Evolutionary conservation across 23 red algal species (phyloP), one percentile per base, ranked within the genome.

Genomic region (Gracilariopsis chorda): DNA sequence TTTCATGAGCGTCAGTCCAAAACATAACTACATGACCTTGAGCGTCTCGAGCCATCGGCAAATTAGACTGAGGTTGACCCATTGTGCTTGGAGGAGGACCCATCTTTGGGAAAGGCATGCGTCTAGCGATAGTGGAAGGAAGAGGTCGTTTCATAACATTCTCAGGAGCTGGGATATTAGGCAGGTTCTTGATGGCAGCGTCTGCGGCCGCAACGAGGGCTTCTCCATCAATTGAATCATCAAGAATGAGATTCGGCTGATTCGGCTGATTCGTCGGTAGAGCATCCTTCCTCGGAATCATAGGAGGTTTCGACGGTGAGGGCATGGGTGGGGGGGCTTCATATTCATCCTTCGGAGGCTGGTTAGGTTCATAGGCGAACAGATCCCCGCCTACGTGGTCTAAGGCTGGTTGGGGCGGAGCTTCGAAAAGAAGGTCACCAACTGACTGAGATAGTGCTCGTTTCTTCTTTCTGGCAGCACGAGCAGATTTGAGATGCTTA

Each of bases 1-100:
- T 69, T 64, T 99, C 97, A 61, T 95, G 90, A 2, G 92, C 86
- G 72, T 99, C 97, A 21, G 85, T 83, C 83, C 81, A 95, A 76
- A 87, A 99, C 63, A 99, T 83, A n/a, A 91, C 43, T 4, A 97
- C 48, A 42, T 72, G 68, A n/a, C 83, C 95, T 57, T 89, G 48
- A 0, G 63, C 39, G 25, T 83, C 84, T 20, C 84, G 84, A 34
- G 84, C 84, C 17, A 95, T 60, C 30, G 80, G 73, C 10, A 58
- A 46, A 42, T 85, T 56, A 4, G 61, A 24, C 19, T 60, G 51
- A 39, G 27, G 45, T 7, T 94, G 51, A n/a, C 46, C 24, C 20
- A 34, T 37, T 1, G 72, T 3, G 14, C 33, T 51, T 24, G 33
- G 48, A 80, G 48, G 48, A 11, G 48, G 52, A 7, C 76, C 76